These are phyloP conservation scores for Penicillium malachiteum DNA, from an alignment of 495 filamentous ascomycete species.

Conservation along the genomic window DNA sequence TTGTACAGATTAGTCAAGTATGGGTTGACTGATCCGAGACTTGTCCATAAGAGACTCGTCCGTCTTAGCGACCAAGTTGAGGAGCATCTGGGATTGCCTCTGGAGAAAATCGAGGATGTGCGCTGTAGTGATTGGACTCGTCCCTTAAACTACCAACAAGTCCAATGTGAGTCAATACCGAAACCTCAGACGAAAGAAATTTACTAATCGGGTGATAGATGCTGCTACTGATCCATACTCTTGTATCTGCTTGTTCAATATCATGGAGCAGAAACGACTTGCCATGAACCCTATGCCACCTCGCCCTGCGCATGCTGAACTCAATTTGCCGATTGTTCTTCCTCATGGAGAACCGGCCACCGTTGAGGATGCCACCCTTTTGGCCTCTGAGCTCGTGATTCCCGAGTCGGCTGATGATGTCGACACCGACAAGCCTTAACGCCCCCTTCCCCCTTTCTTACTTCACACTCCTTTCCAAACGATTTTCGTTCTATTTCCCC, in stretches of 20 bases:
- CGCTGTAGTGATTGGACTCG: constrained; percentile 71
- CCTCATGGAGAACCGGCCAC: neutral
- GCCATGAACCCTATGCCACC: constrained; percentile 67
- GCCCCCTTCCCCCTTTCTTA: too few species aligned
- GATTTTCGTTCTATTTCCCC: too few species aligned
- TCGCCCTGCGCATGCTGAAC: constrained; percentile 64
- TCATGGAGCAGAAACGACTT: constrained; percentile 64
- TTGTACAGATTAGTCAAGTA: constrained; percentile 72
- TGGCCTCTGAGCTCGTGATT: neutral
- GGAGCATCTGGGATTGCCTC: constrained; percentile 69
- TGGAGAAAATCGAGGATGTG: constrained; percentile 68
- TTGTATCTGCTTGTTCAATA: constrained; percentile 67
- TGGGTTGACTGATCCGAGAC: constrained; percentile 44
- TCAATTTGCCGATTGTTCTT: constrained; percentile 55
- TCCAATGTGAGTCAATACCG: constrained; percentile 57
- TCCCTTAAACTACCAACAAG: constrained; percentile 60
- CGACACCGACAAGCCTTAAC: constrained; percentile 3
- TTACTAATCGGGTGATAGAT: constrained; percentile 46
- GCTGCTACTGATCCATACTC: constrained; percentile 84
- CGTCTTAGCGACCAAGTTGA: constrained; percentile 66
- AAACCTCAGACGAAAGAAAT: neutral
- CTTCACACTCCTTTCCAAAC: too few species aligned
- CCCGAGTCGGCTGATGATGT: too few species aligned
- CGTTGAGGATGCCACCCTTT: neutral
- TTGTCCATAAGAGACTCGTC: constrained; percentile 66